These are phyloP conservation scores for Melampsora abietis-canadensis DNA, from an alignment of 1,284 basidiomycete genomes.

Conservation along the genomic window DNA sequence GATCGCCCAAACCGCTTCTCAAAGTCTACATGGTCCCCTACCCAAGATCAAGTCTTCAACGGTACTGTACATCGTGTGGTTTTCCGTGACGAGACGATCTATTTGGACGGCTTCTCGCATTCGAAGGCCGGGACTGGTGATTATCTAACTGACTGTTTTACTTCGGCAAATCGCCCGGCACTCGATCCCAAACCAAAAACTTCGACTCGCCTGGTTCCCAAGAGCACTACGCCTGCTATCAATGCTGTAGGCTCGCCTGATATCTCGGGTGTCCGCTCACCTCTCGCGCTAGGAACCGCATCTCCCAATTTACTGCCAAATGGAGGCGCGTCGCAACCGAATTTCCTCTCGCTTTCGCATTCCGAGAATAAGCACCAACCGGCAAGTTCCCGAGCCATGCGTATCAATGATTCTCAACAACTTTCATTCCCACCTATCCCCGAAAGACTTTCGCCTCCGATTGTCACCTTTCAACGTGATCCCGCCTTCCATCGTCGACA, in stretches of 20 bases:
- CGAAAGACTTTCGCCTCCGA: constrained; percentile 58
- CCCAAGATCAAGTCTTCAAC: constrained; percentile 60
- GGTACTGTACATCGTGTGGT: constrained; percentile 88
- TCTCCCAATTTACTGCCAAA: constrained; percentile 43
- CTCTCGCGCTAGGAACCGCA: constrained; percentile 2
- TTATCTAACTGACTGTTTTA: constrained; percentile 51
- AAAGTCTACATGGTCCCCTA: constrained; percentile 73
- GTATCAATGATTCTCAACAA: constrained; percentile 45
- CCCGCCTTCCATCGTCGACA: constrained; percentile 75
- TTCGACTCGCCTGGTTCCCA: neutral
- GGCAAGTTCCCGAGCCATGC: constrained; percentile 31
- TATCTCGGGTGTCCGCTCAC: constrained; percentile 48
- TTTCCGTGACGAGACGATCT: constrained; percentile 83
- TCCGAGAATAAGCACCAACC: neutral
- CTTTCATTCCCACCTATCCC: constrained; percentile 51
- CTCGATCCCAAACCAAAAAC: constrained; percentile 7
- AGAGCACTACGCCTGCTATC: constrained; percentile 54
- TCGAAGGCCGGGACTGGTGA: constrained; percentile 75
- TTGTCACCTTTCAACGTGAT: constrained; percentile 45
- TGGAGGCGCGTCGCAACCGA: constrained; percentile 21
- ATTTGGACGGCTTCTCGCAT: constrained; percentile 76
- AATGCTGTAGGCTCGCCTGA: constrained; percentile 46
- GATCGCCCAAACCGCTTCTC: constrained; percentile 69
- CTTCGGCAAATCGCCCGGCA: neutral
- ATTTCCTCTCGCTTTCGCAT: constrained; percentile 14